These are phyloP conservation scores for Moniliella sp. DNA, from an alignment of 1,284 basidiomycete species.

Conservation along the genomic window DNA sequence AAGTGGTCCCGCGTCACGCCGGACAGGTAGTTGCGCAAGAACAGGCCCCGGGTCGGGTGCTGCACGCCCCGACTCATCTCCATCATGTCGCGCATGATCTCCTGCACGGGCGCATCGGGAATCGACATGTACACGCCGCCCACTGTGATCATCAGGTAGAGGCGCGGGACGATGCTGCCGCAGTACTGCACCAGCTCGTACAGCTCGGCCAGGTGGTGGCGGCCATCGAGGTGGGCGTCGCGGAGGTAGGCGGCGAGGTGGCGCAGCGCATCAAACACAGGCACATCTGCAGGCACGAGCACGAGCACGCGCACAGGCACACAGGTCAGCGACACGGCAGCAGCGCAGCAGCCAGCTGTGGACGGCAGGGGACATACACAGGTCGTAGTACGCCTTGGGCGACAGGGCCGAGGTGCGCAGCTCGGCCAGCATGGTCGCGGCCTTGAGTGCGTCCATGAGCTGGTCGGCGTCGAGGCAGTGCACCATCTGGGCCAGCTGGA, in stretches of 20 bases:
- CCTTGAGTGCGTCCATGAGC: constrained; percentile 33
- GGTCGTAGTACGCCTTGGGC: constrained; percentile 32
- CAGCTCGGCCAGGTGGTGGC: constrained; percentile 30
- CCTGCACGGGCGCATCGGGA: constrained; percentile 31
- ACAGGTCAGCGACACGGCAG: not conserved
- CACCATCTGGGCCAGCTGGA: constrained; percentile 31
- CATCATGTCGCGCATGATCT: constrained; percentile 34
- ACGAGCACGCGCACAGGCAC: not conserved
- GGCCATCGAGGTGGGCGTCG: constrained; percentile 25
- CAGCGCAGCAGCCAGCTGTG: too few relatives aligned
- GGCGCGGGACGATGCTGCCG: constrained; percentile 29
- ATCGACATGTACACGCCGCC: constrained; percentile 34
- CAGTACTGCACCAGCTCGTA: constrained; percentile 34
- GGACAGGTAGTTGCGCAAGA: constrained; percentile 31
- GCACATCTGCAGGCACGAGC: constrained; percentile 19
- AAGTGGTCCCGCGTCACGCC: constrained; percentile 30
- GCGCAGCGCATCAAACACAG: constrained; percentile 28
- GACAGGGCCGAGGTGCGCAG: constrained; percentile 23
- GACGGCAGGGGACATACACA: constrained; percentile 10
- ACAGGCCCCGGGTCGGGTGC: constrained; percentile 31
- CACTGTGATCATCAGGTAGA: constrained; percentile 34
- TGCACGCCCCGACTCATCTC: constrained; percentile 33
- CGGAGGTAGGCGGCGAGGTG: constrained; percentile 31
- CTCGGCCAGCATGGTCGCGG: constrained; percentile 29
- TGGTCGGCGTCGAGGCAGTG: constrained; percentile 27